These are phyloP conservation scores for Hanseniaspora lachancei DNA, from an alignment of 805 yeast species.

Conservation along the genomic window DNA sequence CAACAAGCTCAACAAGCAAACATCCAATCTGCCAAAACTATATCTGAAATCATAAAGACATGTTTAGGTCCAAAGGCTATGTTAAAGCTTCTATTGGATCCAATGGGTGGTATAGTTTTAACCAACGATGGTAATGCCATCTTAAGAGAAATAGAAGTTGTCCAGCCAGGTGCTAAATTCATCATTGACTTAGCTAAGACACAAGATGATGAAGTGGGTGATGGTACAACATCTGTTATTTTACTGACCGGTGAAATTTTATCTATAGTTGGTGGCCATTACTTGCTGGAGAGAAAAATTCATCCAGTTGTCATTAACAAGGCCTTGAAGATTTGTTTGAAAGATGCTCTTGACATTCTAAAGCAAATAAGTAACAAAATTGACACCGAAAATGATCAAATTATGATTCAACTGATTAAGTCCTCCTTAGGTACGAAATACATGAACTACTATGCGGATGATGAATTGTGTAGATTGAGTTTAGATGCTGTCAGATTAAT, in stretches of 20 bases:
- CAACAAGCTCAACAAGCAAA: slow-evolving; percentile 94
- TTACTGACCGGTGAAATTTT: slow-evolving; percentile 93
- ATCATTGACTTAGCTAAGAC: slow-evolving; percentile 96
- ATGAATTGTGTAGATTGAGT: slow-evolving; percentile 79
- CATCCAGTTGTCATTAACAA: slow-evolving; percentile 94
- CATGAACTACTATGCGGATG: slow-evolving; percentile 70
- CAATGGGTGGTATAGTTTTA: slow-evolving; percentile 83
- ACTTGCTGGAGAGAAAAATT: slow-evolving; percentile 75
- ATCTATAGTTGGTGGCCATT: slow-evolving; percentile 83
- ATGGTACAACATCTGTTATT: slow-evolving; percentile 95
- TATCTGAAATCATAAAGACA: slow-evolving; percentile 92
- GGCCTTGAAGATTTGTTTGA: slow-evolving; percentile 80
- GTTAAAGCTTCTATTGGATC: slow-evolving; percentile 95
- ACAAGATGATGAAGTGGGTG: slow-evolving; percentile 98
- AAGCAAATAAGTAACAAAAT: slow-evolving; percentile 73
- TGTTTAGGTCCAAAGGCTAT: slow-evolving; percentile 98
- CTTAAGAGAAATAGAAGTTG: slow-evolving; percentile 88
- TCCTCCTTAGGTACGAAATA: slow-evolving; percentile 96
- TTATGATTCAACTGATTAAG: slow-evolving; percentile 72
- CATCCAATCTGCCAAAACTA: slow-evolving; percentile 98
- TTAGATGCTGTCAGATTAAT: slow-evolving; percentile 81
- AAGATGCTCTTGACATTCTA: slow-evolving; percentile 81
- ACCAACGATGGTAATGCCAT: slow-evolving; percentile 99
- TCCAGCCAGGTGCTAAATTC: slow-evolving; percentile 98
- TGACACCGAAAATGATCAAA: slow-evolving; percentile 69